Evolutionary conservation across 1,139 yeast species (phyloP), one percentile per base, ranked within the genome.

Genomic region (Lodderomyces orthopsilosis): DNA sequence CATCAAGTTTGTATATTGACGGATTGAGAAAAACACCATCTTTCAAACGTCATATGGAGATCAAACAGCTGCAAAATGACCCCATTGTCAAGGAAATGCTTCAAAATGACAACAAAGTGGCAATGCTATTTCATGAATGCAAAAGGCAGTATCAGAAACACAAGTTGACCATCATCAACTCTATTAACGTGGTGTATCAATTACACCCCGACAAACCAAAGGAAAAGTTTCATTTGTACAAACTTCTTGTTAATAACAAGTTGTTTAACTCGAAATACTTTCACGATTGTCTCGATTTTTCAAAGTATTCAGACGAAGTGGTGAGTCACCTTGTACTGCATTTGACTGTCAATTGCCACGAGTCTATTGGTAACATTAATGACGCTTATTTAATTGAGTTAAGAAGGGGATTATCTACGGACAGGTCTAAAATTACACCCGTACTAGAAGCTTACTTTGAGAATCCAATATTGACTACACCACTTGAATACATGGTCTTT

Each of bases 1-100:
- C 42, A 10, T 46, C 42, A n/a, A 34, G 40, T 6, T 34, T 48
- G 8, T 55, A 56, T 44, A 44, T 53, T 4, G 58, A 54, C 8
- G 59, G 60, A 2, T 53, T 73, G 36, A 55, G 70, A 22, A 64
- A 61, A 43, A 52, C 71, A 9, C 68, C 74, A 0, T 69, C 75
- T 0, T 72, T 70, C 51, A 71, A 71, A 46, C 54, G 54, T 26
- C 53, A 58, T 40, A 58, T 72, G n/a, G 77, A 72, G 46, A 21
- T 37, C 2, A 42, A 38, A 23, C 38, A 54, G 3, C 41, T 49
- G 27, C 39, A 52, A 21, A 38, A 45, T 21, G 45, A 53, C 7
- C 26, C 39, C 1, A 44, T 44, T 10, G 41, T 62, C 8, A 38
- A 47, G 18, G 41, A 46, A 1, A 54, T 63, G 38, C 50, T 70